Conservation (phyloP, 2,329 filamentous ascomycete species). For the Pseudocercospora vitis region DNA sequence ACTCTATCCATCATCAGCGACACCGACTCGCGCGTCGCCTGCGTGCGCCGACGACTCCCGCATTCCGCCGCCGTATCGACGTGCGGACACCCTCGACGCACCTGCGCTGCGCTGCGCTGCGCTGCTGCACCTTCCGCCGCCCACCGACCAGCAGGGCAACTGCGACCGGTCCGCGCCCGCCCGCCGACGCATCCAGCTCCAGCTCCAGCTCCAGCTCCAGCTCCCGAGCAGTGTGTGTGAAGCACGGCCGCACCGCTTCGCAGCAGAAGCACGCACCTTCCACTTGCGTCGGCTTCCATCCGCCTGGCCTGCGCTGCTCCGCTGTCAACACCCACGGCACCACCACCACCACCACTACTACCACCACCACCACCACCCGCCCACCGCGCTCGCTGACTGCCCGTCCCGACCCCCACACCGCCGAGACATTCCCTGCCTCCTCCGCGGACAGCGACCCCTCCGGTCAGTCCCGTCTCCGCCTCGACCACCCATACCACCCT, state of each 20-base stretch:
- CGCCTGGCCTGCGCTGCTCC: slow-evolving; percentile 1
- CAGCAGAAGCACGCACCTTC: neutral
- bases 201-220: neutral
- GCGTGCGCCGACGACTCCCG: neutral
- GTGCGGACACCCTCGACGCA: neutral
- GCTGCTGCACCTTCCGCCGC: slow-evolving; percentile 5
- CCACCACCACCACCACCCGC: neutral
- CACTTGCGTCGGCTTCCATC: slow-evolving; percentile 1
- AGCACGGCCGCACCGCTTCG: no score
- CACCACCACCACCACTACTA: neutral
- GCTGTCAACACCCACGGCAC: neutral
- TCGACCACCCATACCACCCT: neutral
- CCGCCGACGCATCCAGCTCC: slow-evolving; percentile 13
- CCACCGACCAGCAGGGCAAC: slow-evolving; percentile 5
- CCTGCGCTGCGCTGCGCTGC: no score
- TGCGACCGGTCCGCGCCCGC: slow-evolving; percentile 17
- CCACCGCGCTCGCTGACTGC: neutral
- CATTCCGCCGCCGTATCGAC: neutral
- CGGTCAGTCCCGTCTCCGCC: slow-evolving; percentile 9
- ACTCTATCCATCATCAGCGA: neutral
- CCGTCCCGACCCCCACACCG: neutral
- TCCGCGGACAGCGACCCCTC: slow-evolving; percentile 2
- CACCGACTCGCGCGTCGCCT: slow-evolving; percentile 2
- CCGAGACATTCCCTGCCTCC: slow-evolving; percentile 5
- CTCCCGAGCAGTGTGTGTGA: no score